Conservation (phyloP, 2,329 filamentous ascomycete species). For the Corynespora cassiicola region DNA sequence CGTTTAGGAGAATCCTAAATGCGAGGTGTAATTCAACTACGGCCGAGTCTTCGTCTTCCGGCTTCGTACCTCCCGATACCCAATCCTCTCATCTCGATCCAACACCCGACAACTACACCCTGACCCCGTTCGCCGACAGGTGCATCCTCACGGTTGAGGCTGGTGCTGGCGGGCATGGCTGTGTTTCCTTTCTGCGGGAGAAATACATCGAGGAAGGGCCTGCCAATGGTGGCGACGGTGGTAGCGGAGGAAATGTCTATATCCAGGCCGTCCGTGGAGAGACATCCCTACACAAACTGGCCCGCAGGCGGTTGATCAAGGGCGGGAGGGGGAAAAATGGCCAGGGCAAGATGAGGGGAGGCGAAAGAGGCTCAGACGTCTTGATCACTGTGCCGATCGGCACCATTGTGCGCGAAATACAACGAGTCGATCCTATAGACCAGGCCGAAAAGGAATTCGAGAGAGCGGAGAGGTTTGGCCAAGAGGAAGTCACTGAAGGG, state of each 20-base stretch:
- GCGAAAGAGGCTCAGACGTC: slow-evolving; percentile 83
- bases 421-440: slow-evolving; percentile 73
- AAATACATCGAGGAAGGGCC: slow-evolving; percentile 89
- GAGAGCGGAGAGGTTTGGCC: too few species aligned
- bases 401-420: slow-evolving; percentile 85
- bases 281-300: slow-evolving; percentile 91
- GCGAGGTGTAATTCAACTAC: slow-evolving; percentile 38
- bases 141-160: slow-evolving; percentile 79
- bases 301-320: slow-evolving; percentile 75
- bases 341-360: slow-evolving; percentile 74
- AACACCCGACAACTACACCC: slow-evolving; percentile 80
- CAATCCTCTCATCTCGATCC: slow-evolving; percentile 69
- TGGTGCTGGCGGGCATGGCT: slow-evolving; percentile 86
- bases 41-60: slow-evolving; percentile 9
- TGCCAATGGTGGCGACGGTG: slow-evolving; percentile 93
- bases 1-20: slow-evolving; percentile 15
- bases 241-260: slow-evolving; percentile 88
- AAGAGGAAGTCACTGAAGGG: slow-evolving; percentile 44
- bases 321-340: slow-evolving; percentile 80
- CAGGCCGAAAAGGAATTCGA: slow-evolving; percentile 35
- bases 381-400: slow-evolving; percentile 91
- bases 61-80: slow-evolving; percentile 13
- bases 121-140: slow-evolving; percentile 85
- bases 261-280: slow-evolving; percentile 92
- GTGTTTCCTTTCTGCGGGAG: slow-evolving; percentile 91